Conservation (phyloP, 2,329 filamentous ascomycete genomes). For the Dothideomycetidae sp. region DNA sequence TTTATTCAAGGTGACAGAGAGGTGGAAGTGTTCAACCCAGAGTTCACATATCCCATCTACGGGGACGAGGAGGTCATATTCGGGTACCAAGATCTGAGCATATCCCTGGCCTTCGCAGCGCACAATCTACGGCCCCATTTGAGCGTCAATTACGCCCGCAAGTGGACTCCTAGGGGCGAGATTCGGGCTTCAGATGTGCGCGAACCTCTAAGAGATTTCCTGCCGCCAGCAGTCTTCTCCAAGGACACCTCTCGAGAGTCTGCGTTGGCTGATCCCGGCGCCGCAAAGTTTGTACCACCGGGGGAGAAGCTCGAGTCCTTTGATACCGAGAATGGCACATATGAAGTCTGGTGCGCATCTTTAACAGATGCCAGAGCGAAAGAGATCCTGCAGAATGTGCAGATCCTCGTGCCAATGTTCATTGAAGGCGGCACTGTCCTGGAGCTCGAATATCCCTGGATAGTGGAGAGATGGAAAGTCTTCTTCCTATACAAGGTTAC, state of each 20-base stretch:
- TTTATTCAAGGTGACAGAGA: conserved; percentile 37
- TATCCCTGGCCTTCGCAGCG: conserved; percentile 55
- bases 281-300: conserved; percentile 54
- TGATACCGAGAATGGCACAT: conserved; percentile 46
- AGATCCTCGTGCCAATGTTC: conserved; percentile 71
- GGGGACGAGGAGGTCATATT: conserved; percentile 87
- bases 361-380: conserved; percentile 56
- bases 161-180: conserved; percentile 54
- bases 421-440: conserved; percentile 86
- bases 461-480: conserved; percentile 73
- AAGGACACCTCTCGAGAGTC: conserved; percentile 10
- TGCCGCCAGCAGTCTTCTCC: conserved; percentile 46
- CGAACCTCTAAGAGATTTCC: conserved; percentile 46
- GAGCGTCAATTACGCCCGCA: conserved; percentile 54
- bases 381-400: conserved; percentile 62
- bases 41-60: conserved; percentile 84
- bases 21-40: conserved; percentile 61
- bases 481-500: conserved; percentile 49
- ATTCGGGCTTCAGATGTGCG: conserved; percentile 55
- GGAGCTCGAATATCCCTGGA: conserved; percentile 56
- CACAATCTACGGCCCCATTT: conserved; percentile 70
- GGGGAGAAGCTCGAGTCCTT: conserved; percentile 57
- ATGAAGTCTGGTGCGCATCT: conserved; percentile 72
- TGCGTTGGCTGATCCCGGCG: conserved; percentile 23
- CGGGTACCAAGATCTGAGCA: conserved; percentile 69